Evolutionary conservation across 257 asterid genomes (phyloP), one percentile per base, ranked within the genome.

Genomic region (Ilex asprella): DNA sequence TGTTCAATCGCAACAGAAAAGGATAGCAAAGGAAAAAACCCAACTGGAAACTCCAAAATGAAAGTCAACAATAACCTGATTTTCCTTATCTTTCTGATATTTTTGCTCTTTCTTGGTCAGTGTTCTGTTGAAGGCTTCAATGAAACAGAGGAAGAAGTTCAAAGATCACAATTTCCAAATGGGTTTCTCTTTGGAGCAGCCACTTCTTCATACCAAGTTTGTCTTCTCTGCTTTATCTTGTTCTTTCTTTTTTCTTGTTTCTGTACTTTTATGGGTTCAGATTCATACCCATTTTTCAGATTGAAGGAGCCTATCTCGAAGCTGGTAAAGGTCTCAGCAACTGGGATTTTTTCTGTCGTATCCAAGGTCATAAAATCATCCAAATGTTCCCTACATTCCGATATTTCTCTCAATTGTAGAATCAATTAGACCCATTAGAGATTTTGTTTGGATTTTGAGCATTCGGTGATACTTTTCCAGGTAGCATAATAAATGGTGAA

Each of bases 271-370:
- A 27, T 39, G n/a, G 1, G 12, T 46, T 14, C 29, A 10, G 2
- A 30, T 32, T 14, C 13, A 30, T 30, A 11, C 9, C 16, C 3
- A 5, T 47, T 4, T 56, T n/a, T 7, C 56, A 91, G 98, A 67
- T 91, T 62, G 98, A 88, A 75, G 98, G 96, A 43, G 96, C 80
- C 53, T 53, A 58, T 79, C 71, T 52, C 59, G 92, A 91, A 80
- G 94, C 81, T 72, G 95, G 94, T 0, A 81, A 66, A 65, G 66
- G 94, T 31, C 55, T 75, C 3, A 86, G 84, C 75, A 91, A 88
- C 65, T 91, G 98, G 96, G 96, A 91, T 51, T 68, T 52, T 73
- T 91, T 80, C 60, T 81, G 73, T 70, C 73, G 53, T 21, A 52
- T 51, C 16, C 54, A 72, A 31, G 95, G 97, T 82, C 60, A 30